Evolutionary conservation across 768 basidiomycete genomes (phyloP).

Genomic region (Boletus speciosus): DNA sequence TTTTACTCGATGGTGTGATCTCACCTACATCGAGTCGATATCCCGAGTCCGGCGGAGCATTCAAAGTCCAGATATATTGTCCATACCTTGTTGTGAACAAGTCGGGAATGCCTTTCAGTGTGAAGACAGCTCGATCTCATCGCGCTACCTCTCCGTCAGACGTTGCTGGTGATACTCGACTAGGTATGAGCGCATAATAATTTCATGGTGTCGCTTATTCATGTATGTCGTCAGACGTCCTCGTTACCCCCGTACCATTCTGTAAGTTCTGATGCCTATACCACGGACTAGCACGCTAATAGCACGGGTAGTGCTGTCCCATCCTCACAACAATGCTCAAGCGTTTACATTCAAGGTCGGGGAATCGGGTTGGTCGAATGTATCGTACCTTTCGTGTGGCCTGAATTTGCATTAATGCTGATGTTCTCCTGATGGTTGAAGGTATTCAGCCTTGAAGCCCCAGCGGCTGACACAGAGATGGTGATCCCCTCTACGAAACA

Average conservation of each 20-base stretch:
- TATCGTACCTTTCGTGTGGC: constrained; percentile 25
- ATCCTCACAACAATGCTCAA: constrained; percentile 72
- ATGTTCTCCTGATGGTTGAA: constrained; percentile 28
- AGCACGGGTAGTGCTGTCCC: constrained; percentile 69
- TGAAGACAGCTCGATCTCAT: constrained; percentile 60
- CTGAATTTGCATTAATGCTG: neutral
- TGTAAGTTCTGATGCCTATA: constrained; percentile 47
- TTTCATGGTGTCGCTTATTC: constrained; percentile 16
- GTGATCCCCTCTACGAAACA: constrained; percentile 62
- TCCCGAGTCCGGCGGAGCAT: constrained; percentile 89
- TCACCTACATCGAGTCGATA: constrained; percentile 49
- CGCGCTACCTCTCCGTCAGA: constrained; percentile 66
- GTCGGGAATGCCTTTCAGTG: constrained; percentile 77
- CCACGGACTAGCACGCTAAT: constrained; percentile 5
- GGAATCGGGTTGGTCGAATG: constrained; percentile 89
- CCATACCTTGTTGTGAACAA: constrained; percentile 93
- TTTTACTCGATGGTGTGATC: neutral
- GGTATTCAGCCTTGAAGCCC: constrained; percentile 88
- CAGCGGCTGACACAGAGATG: constrained; percentile 84
- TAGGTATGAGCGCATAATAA: constrained; percentile 39
- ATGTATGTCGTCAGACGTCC: constrained; percentile 35
- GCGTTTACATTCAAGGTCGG: constrained; percentile 79
- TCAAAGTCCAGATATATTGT: constrained; percentile 92
- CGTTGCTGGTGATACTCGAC: constrained; percentile 76
- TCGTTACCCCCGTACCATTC: constrained; percentile 66